Evolutionary conservation across 2,329 filamentous ascomycete genomes (phyloP), one percentile per base, ranked within the genome.

Genomic region (Dichotomopilus funicola): DNA sequence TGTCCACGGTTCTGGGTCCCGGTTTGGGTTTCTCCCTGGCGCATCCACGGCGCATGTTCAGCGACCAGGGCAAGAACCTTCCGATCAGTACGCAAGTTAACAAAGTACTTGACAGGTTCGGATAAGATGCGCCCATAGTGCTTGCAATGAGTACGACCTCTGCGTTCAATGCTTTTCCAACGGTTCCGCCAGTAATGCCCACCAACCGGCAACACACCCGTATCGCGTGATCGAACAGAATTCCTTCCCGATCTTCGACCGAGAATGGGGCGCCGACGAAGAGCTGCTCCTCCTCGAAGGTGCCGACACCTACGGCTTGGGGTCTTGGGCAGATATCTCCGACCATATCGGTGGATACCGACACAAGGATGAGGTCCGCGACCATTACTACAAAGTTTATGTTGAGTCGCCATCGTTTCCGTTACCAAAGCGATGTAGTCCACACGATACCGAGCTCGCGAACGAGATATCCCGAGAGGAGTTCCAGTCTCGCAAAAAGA

Each of bases 161-260:
- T 99, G 94, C 70, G 94, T 99, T 40, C 87, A 89, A 53, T 99
- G 94, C 73, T 99, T 99, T 71, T 81, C 89, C 37, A 85, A 87
- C 62, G 92, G 90, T 61, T 83, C 89, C 65, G 78, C 81, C 46
- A 89, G 89, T 60, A 88, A 89, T 64, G 85, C 88, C 54, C 94
- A 99, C 71, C 86, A 95, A 62, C 92, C 94, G 6, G 80, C 85
- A 5, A 88, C 88, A 10, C 94, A 99, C 72, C 78, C 89, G 11
- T 99, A 86, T 70, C 87, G 89, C 60, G 94, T 99, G 37, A 96
- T 99, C 62, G 94, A 99, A 71, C 94, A 97, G 67, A 96, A 99
- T 68, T 96, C 92, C 0, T 95, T 99, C 49, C 94, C 94, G 1
- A 97, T 99, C 56, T 99, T 95, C 66, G 87, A 91, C 62, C 81